phyloP scores from a whole-genome alignment of 2,329 filamentous ascomycete species.

The Plenodomus biglobosus region DNA sequence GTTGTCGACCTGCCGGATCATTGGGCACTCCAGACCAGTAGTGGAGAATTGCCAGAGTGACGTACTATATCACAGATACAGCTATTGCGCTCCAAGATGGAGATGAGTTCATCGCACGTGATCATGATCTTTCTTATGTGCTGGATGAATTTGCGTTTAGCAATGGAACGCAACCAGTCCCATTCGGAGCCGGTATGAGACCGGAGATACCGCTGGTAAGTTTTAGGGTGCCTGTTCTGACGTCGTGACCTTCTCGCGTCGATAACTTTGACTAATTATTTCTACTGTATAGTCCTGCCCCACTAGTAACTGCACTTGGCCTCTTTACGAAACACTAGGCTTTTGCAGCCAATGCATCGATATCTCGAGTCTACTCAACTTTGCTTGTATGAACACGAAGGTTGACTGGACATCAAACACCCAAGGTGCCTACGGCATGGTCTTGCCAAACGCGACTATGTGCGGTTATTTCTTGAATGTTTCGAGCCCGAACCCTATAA shows the following conservation, averaged over 20 bases:
- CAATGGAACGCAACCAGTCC: constrained; percentile 25
- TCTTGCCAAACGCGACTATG: constrained; percentile 18
- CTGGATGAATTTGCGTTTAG: constrained; percentile 12
- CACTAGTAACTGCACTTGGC: constrained; percentile 34
- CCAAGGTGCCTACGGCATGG: background rate
- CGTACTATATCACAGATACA: constrained; percentile 5
- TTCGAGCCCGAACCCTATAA: constrained; percentile 8
- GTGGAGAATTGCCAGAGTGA: constrained; percentile 11
- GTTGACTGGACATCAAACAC: constrained; percentile 23
- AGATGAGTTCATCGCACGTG: background rate
- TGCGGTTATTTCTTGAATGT: constrained; percentile 34
- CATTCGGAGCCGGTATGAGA: constrained; percentile 26
- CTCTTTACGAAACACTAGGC: constrained; percentile 26
- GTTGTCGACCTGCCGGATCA: constrained; percentile 24
- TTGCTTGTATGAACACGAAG: constrained; percentile 9
- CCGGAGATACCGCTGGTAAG: constrained; percentile 26
- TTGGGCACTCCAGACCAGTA: constrained; percentile 14
- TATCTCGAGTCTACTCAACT: constrained; percentile 10
- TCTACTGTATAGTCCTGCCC: constrained; percentile 21
- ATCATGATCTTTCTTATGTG: constrained; percentile 1
- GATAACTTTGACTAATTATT: background rate
- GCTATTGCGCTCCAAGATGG: background rate
- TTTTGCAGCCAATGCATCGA: constrained; percentile 32
- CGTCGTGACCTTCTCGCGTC: background rate
- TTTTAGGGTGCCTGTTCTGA: background rate